Evolutionary conservation across 2,329 filamentous ascomycete species (phyloP).

Genomic region (Xylaria sp.): DNA sequence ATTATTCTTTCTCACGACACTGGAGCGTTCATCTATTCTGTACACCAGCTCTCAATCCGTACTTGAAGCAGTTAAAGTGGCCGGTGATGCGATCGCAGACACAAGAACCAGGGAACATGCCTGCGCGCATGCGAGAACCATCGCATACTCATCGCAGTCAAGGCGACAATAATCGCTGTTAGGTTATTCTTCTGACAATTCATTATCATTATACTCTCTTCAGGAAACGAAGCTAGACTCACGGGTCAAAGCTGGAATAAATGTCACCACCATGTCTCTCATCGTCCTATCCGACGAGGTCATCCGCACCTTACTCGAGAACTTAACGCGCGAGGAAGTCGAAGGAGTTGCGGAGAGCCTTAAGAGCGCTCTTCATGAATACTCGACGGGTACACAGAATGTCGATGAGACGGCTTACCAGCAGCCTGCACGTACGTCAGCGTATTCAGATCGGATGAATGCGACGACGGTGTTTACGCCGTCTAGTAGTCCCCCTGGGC

Average conservation of each 20-base stretch:
- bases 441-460: constrained; percentile 44
- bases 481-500: constrained; percentile 55
- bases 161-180: too few relatives aligned
- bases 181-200: too few relatives aligned
- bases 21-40: too few relatives aligned
- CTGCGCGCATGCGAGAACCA: not conserved
- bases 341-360: constrained; percentile 47
- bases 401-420: constrained; percentile 43
- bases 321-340: constrained; percentile 47
- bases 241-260: not conserved
- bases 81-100: not conserved
- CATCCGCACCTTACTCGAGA: constrained; percentile 50
- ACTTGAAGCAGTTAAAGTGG: not conserved
- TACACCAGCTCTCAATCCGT: not conserved
- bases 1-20: too few relatives aligned
- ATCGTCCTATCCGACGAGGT: constrained; percentile 54
- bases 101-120: not conserved
- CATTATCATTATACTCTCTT: too few relatives aligned
- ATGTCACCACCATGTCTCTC: constrained; percentile 43
- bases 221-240: too few relatives aligned
- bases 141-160: too few relatives aligned
- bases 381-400: constrained; percentile 51
- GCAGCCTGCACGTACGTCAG: constrained; percentile 49
- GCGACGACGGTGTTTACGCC: constrained; percentile 70
- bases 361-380: constrained; percentile 52